A percentile compares a stretch with the other conserved stretches of the same genome.
These are phyloP conservation scores for Exophiala alcalophila DNA, from an alignment of 2,329 filamentous ascomycete genomes.

Conservation along the genomic window DNA sequence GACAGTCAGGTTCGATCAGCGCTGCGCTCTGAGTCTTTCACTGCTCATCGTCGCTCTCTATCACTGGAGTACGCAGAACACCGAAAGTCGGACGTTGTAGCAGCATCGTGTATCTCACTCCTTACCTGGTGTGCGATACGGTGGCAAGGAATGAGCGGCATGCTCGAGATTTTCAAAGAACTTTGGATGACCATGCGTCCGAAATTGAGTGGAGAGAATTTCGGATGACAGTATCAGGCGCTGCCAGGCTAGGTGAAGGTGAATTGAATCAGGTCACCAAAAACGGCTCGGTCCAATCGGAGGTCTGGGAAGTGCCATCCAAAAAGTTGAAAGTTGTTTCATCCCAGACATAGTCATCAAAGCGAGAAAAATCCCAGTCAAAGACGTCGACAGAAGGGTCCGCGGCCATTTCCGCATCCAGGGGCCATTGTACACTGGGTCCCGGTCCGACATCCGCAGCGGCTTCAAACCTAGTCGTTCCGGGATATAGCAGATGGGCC, in stretches of 20 bases:
- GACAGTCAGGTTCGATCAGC: conserved; percentile 17
- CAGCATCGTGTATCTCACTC: conserved; percentile 20
- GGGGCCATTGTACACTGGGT: not conserved
- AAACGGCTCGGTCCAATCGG: conserved; percentile 1
- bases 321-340: conserved; percentile 6
- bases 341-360: conserved; percentile 6
- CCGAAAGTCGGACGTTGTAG: conserved; percentile 13
- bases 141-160: conserved; percentile 25
- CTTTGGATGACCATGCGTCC: conserved; percentile 4
- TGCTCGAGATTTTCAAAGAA: conserved; percentile 23
- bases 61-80: conserved; percentile 9
- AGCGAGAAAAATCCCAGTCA: conserved; percentile 5
- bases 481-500: conserved; percentile 5
- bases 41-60: too few relatives aligned
- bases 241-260: too few relatives aligned
- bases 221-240: not conserved
- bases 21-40: too few relatives aligned
- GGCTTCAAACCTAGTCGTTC: conserved; percentile 6
- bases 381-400: not conserved
- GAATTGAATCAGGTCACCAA: not conserved
- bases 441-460: too few relatives aligned
- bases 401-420: not conserved
- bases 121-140: conserved; percentile 19
- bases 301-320: not conserved
- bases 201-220: not conserved